Evolutionary conservation across 345 rosid genomes (phyloP).

Genomic region (Erysimum cheiranthoides): DNA sequence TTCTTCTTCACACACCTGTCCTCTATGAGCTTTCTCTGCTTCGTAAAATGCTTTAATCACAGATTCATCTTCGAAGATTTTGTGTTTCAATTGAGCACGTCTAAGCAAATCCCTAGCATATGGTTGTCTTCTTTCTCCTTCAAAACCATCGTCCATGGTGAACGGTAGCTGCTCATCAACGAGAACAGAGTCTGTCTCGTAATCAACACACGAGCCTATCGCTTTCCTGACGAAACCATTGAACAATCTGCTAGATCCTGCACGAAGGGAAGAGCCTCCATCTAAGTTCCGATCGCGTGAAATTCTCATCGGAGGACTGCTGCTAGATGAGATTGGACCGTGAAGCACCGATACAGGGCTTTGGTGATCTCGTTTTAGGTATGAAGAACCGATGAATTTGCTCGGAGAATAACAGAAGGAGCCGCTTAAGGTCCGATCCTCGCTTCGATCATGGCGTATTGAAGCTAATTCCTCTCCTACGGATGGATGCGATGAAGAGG

Average conservation of each 20-base stretch:
- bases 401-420: conserved; percentile 67
- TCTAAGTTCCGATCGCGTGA: conserved; percentile 54
- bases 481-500: conserved; percentile 53
- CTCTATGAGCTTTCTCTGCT: conserved; percentile 95
- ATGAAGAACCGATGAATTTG: conserved; percentile 59
- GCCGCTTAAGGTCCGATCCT: conserved; percentile 64
- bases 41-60: conserved; percentile 84
- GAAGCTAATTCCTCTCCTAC: conserved; percentile 64
- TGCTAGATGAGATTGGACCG: conserved; percentile 66
- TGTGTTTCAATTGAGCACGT: conserved; percentile 74
- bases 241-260: conserved; percentile 64
- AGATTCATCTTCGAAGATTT: conserved; percentile 65
- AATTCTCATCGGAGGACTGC: conserved; percentile 73
- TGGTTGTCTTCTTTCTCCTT: conserved; percentile 52
- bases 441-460: conserved; percentile 56
- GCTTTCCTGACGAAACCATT: conserved; percentile 79
- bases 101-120: conserved; percentile 70
- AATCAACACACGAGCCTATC: conserved; percentile 77
- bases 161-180: conserved; percentile 61
- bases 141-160: conserved; percentile 70
- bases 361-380: conserved; percentile 64
- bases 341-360: conserved; percentile 93
- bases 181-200: conserved; percentile 54
- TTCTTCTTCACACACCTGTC: conserved; percentile 66
- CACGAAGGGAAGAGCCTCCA: conserved; percentile 50